Conservation (phyloP, 2,329 filamentous ascomycete species). For the Stachybotrys chartarum region DNA sequence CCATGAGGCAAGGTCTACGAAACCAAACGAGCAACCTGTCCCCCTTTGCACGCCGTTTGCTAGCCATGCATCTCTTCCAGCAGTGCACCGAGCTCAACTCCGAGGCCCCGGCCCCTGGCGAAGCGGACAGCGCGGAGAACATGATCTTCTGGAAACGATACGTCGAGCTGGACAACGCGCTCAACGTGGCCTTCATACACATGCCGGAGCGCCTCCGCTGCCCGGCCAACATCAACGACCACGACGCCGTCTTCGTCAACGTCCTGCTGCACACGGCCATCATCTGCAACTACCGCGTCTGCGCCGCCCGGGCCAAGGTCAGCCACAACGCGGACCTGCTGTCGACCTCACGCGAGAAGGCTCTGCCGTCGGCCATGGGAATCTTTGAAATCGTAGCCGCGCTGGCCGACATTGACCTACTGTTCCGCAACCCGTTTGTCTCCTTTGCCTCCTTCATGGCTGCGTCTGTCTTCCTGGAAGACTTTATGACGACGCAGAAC, state of each 20-base stretch:
- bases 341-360: slow-evolving; percentile 61
- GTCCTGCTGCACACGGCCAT: slow-evolving; percentile 77
- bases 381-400: slow-evolving; percentile 66
- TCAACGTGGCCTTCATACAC: slow-evolving; percentile 67
- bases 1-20: slow-evolving; percentile 54
- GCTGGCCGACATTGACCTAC: slow-evolving; percentile 28
- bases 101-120: slow-evolving; percentile 58
- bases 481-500: slow-evolving; percentile 58
- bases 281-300: slow-evolving; percentile 80
- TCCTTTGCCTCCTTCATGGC: slow-evolving; percentile 67
- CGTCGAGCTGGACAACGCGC: slow-evolving; percentile 65
- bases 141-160: slow-evolving; percentile 73
- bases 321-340: slow-evolving; percentile 55
- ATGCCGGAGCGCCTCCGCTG: slow-evolving; percentile 65
- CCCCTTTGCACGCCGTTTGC: slow-evolving; percentile 59
- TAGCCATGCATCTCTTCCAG: slow-evolving; percentile 71
- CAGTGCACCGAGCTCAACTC: slow-evolving; percentile 66
- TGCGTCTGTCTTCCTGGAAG: slow-evolving; percentile 63
- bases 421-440: slow-evolving; percentile 61
- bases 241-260: slow-evolving; percentile 70
- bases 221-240: slow-evolving; percentile 56
- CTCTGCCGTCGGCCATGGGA: slow-evolving; percentile 71
- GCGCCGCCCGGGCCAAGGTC: slow-evolving; percentile 64
- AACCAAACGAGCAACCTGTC: slow-evolving; percentile 46
- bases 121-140: slow-evolving; percentile 21